Evolutionary conservation across 345 rosid species (phyloP).

Genomic region (Citrus trifoliata): DNA sequence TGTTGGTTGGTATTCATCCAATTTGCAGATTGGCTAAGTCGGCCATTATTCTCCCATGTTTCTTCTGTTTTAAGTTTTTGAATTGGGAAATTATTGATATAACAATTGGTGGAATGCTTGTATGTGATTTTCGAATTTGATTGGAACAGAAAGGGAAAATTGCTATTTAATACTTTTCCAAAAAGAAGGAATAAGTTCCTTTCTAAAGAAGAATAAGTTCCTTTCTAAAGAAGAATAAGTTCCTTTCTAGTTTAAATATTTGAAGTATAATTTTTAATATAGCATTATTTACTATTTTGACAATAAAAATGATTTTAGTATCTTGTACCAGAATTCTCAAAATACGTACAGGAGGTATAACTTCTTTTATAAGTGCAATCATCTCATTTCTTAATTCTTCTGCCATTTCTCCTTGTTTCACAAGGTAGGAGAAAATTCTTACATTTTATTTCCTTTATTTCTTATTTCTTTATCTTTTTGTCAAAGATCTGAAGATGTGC

Average conservation of each 20-base stretch:
- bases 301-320: too few relatives aligned
- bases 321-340: neutral
- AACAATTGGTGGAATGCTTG: neutral
- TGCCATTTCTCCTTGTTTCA: neutral
- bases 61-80: neutral
- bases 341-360: neutral
- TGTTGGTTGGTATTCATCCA: neutral
- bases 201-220: too few relatives aligned
- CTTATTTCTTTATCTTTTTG: neutral
- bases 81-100: neutral
- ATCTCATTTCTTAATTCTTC: neutral
- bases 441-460: too few relatives aligned
- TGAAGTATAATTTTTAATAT: too few relatives aligned
- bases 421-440: neutral
- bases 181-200: too few relatives aligned
- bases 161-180: neutral
- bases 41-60: neutral
- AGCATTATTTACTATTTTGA: neutral
- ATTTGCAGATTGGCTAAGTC: neutral
- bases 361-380: neutral
- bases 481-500: neutral
- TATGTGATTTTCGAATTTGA: too few relatives aligned
- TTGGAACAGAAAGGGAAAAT: neutral
- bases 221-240: neutral
- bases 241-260: neutral